Evolutionary conservation across 108 stramenopile genomes (phyloP), one percentile per base, ranked within the genome.

Genomic region (Bacterosira constricta): DNA sequence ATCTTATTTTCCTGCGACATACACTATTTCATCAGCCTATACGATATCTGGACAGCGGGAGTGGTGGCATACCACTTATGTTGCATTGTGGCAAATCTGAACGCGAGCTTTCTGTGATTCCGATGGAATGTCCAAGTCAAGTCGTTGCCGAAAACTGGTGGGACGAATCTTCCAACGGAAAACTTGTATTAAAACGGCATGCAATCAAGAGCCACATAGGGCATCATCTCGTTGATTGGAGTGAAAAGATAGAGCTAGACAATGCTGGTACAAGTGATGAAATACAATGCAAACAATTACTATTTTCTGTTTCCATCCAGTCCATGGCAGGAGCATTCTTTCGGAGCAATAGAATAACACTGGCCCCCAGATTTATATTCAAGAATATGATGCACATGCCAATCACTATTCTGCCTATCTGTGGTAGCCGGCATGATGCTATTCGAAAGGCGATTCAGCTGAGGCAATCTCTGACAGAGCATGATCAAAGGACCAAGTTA

Each of bases 361-460:
- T 76, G 1, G 27, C 51, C 20, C 75, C 75, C 26, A 45, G 75
- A 20, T 76, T 63, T 60, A 76, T 76, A 27, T 25, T 76, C n/a
- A 76, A 76, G 31, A 76, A 76, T 59, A 36, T 53, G 50, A 17
- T 76, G 60, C 75, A 76, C 21, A 76, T 76, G 6, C 30, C 57
- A 6, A 45, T 71, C n/a, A 63, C 69, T 3, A 69, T 76, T 29
- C 31, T 76, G 18, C 69, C 75, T 34, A n/a, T 76, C 39, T 42
- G 25, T 45, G 75, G 75, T 23, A 15, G 39, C 15, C 13, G 38
- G 20, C 31, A 34, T 37, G 73, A 73, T 36, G 63, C 37, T 6
- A 56, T 64, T 18, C 34, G 39, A 23, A 65, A 57, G 46, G 59
- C 73, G 21, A 56, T 21, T 35, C 54, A 65, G 45, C 21, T 73